Evolutionary conservation across 805 yeast genomes (phyloP), one percentile per base, ranked within the genome.

Genomic region (Groenewaldozyma tartarivorans): DNA sequence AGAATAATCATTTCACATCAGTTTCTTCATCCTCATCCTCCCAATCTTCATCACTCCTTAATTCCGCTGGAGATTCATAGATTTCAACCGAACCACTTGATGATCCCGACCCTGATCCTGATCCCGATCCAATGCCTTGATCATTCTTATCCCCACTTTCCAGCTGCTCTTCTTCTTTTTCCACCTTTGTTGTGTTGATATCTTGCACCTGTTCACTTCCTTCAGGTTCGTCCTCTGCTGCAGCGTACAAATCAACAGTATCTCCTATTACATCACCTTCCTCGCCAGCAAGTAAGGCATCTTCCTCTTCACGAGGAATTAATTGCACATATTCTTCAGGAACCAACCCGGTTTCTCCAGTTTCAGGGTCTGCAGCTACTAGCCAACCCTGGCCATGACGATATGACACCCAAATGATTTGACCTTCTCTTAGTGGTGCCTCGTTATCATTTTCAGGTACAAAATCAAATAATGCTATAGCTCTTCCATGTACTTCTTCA

Each of bases 361-460:
- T 71, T 20, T 55, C 68, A 1, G 84, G 80, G 53, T 86, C 87
- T 45, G 71, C 71, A 0, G 96, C 97, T 39, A 92, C 96, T 2
- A 92, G 71, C 99, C 98, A 92, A 5, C 99, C 99, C 58, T 90
- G 96, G 20, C 97, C 97, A 58, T 90, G 95, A 43, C 94, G 75
- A 59, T 88, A 90, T 44, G 81, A 77, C 22, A 92, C 81, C 74
- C 87, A 80, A 2, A 92, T 75, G 11, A 75, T 60, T 61, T 92
- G 96, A 27, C 95, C 95, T 52, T 81, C 94, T 11, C 55, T 62
- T 24, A 92, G 64, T 7, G 71, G 74, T 35, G 88, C 75, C 55
- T 92, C 99, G 60, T 92, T 92, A 52, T 86, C 95, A 59, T 92
- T 92, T 57, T 92, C 97, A 0, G 97, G 95, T 33, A 65, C 71